A percentile compares a stretch with the other conserved stretches of the same genome.
phyloP scores from a whole-genome alignment of 768 basidiomycete species.

The Boletus subcaerulescens region DNA sequence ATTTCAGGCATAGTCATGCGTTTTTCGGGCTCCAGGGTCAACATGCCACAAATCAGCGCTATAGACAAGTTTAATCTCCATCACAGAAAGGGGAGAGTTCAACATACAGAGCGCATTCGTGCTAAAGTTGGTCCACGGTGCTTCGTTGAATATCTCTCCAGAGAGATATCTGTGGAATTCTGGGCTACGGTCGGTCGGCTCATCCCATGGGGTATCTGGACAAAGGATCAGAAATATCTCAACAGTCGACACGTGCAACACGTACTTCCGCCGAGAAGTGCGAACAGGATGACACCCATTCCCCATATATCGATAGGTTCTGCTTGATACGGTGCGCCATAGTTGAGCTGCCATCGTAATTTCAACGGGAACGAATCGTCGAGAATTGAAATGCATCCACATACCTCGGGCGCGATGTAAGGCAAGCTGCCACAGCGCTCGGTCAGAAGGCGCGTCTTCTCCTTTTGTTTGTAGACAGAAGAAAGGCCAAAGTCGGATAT shows the following conservation, averaged over 20 bases:
- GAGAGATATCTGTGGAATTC: constrained; percentile 78
- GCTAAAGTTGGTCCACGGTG: constrained; percentile 76
- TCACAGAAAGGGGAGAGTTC: not conserved
- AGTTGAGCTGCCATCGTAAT: constrained; percentile 51
- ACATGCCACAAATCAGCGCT: constrained; percentile 77
- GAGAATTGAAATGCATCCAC: constrained; percentile 9
- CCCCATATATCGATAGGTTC: constrained; percentile 98
- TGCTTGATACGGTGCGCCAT: constrained; percentile 69
- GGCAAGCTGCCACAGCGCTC: constrained; percentile 91
- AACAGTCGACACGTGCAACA: constrained; percentile 28
- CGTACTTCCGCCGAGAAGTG: constrained; percentile 86
- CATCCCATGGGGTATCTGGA: constrained; percentile 96
- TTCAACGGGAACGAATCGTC: not conserved
- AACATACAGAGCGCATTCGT: constrained; percentile 59
- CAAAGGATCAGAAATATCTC: not conserved
- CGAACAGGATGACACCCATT: constrained; percentile 90
- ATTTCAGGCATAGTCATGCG: constrained; percentile 64
- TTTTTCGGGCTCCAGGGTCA: constrained; percentile 65
- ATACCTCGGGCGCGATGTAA: constrained; percentile 92
- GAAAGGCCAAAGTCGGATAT: constrained; percentile 96
- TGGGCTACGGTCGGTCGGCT: constrained; percentile 73
- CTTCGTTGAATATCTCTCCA: constrained; percentile 68
- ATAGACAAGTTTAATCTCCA: constrained; percentile 1
- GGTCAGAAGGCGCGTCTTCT: constrained; percentile 67
- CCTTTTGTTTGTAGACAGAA: constrained; percentile 83